Percentiles rank a stretch among this genome's conserved stretches.
phyloP scores from a whole-genome alignment of 371 early-diverging fungal genomes.

The Apophysomyces trapeziformis region DNA sequence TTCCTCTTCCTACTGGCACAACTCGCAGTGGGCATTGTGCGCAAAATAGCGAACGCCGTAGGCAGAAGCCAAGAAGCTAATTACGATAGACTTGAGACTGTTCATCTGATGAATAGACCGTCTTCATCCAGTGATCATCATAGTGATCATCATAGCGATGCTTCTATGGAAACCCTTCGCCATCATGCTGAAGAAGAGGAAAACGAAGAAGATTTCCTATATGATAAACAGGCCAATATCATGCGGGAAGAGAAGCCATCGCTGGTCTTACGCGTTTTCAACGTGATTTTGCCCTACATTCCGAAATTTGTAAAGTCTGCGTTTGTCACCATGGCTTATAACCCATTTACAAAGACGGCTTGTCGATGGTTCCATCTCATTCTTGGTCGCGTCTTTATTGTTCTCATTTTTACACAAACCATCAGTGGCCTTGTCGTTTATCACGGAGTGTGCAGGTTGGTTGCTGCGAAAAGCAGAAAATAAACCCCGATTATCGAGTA shows the following conservation, averaged over 20 bases:
- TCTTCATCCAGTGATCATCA: conserved; percentile 25
- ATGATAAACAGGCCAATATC: conserved; percentile 22
- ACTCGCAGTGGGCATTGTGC: conserved; percentile 47
- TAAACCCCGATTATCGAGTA: background rate
- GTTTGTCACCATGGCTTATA: conserved; percentile 43
- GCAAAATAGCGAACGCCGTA: conserved; percentile 52
- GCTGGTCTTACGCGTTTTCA: conserved; percentile 32
- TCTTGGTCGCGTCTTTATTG: conserved; percentile 44
- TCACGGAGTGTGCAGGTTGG: conserved; percentile 53
- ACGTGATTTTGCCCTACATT: conserved; percentile 32
- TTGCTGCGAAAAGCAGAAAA: background rate
- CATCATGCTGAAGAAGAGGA: conserved; percentile 23
- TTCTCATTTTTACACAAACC: conserved; percentile 52
- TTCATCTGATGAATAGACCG: conserved; percentile 29
- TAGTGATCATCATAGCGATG: conserved; percentile 36
- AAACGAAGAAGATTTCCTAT: background rate
- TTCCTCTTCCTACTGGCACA: conserved; percentile 43
- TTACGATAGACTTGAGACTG: conserved; percentile 40
- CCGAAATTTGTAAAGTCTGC: conserved; percentile 40
- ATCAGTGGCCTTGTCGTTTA: conserved; percentile 53
- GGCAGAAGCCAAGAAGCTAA: conserved; percentile 25
- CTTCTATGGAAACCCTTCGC: conserved; percentile 41
- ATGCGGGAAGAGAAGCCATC: conserved; percentile 24
- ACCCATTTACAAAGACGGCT: conserved; percentile 45
- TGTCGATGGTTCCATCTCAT: conserved; percentile 46